Base-by-base conservation (phyloP, 306 rosid species). In the Castanospermum australe region DNA sequence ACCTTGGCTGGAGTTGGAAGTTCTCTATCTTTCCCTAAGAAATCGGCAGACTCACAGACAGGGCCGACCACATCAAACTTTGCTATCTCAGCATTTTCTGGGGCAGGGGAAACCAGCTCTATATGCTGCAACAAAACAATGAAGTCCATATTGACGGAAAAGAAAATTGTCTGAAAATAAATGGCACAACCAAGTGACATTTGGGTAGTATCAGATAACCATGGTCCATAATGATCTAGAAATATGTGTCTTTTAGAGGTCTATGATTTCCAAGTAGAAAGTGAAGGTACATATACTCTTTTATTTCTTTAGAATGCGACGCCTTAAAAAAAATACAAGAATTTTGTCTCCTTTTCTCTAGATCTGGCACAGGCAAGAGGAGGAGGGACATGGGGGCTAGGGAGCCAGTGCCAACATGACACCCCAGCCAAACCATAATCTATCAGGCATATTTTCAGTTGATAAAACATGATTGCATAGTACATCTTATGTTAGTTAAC, bases 41-140 rank as follows among this genome's bases (percentile, higher is more conserved):
- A 69, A 69, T 69, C 75, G 12, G 75, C 75, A 69, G 75, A 69
- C 60, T 69, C 75, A n/a, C 75, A 69, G 17, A 69, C 75, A 69
- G 75, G 75, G 60, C 75, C 75, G 25, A 69, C 75, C 59, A 69
- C 75, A 45, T 69, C 75, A 69, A 69, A 69, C 3, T 25, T 69
- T 47, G 60, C 60, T 1, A 1, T 32, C 42, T 47, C 75, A 8
- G 60, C 75, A 45, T 69, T 48, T 47, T 81, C 67, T 5, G 90
- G 57, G 3, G 87, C 38, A 42, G 94, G 94, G 82, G 92, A 82
- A 84, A 90, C 83, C 73, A 90, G 79, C 83, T 88, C 94, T 56
- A 90, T 88, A 81, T 90, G 94, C 92, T 90, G 88, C 83, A 84
- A 63, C 60, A 25, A 36, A 71, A 79, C 5, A 2, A 56, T 33